These are phyloP conservation scores for Hymenoscyphus occultus DNA, from an alignment of 2,329 filamentous ascomycete species.

Conservation along the genomic window DNA sequence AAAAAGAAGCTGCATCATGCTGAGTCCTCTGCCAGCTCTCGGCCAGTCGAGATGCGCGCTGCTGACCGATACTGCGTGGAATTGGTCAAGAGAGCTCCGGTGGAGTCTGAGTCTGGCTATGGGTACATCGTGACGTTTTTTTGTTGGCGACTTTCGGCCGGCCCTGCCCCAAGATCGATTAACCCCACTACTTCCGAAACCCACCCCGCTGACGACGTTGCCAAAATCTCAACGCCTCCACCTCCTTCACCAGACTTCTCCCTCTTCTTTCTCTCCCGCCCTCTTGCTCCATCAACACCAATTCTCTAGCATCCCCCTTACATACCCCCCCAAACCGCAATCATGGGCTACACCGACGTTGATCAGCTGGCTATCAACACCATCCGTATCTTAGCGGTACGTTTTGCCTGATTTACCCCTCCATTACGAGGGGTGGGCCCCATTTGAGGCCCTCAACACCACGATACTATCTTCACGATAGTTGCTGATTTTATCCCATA, in stretches of 20 bases:
- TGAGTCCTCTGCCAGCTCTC: constrained; percentile 6
- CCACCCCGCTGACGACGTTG: constrained; percentile 1
- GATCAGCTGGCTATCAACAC: constrained; percentile 96
- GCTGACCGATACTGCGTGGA: constrained; percentile 4
- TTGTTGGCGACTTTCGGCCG: constrained; percentile 1
- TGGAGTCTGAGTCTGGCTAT: not conserved
- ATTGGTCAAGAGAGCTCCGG: not conserved
- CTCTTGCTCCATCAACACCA: not conserved
- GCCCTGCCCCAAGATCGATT: not conserved
- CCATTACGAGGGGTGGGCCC: constrained; percentile 25
- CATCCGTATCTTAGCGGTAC: constrained; percentile 92
- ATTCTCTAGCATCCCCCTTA: not conserved
- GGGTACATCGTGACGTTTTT: not conserved
- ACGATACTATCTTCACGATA: not conserved
- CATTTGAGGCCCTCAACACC: constrained; percentile 1
- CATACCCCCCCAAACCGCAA: constrained; percentile 23
- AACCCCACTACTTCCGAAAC: constrained; percentile 3
- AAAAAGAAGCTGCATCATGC: not conserved
- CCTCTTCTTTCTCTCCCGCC: not conserved
- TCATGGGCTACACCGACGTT: constrained; percentile 83
- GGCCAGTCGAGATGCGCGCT: constrained; percentile 8
- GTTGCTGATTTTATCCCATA: constrained; percentile 41
- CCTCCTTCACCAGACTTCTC: not conserved
- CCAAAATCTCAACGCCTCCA: not conserved
- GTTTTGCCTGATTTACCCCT: constrained; percentile 46